Evolutionary conservation across 345 rosid species (phyloP).

Genomic region (Aquilaria sinensis): DNA sequence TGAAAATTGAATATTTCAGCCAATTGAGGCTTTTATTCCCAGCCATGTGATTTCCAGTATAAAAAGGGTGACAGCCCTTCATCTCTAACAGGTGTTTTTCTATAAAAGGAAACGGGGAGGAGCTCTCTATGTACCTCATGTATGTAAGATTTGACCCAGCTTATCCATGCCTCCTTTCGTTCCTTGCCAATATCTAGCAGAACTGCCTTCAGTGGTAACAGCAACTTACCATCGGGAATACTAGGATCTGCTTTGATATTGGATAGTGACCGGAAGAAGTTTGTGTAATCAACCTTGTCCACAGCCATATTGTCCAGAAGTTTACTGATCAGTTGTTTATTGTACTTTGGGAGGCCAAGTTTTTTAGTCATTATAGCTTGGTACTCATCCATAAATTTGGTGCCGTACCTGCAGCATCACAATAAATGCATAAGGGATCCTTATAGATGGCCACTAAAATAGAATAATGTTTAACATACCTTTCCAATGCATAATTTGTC

Average conservation of each 20-base stretch:
- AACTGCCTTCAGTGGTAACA: conserved; percentile 77
- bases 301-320: conserved; percentile 93
- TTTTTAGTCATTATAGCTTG: conserved; percentile 84
- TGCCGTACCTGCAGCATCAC: conserved; percentile 63
- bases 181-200: conserved; percentile 93
- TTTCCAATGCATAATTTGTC: conserved; percentile 87
- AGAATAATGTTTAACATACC: conserved; percentile 32
- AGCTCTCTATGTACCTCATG: conserved; percentile 54
- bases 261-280: conserved; percentile 79
- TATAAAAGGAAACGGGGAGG: neutral
- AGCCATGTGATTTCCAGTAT: too few relatives aligned
- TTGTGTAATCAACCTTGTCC: conserved; percentile 97
- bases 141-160: conserved; percentile 77
- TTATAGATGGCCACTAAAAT: neutral
- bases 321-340: conserved; percentile 71
- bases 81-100: neutral
- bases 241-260: conserved; percentile 65
- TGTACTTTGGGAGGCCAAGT: conserved; percentile 91
- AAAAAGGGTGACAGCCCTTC: too few relatives aligned
- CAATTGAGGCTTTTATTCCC: too few relatives aligned
- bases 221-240: conserved; percentile 54
- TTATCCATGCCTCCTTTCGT: conserved; percentile 90
- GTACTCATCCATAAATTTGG: conserved; percentile 93
- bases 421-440: conserved; percentile 7
- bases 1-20: neutral